Evolutionary conservation across 225 moss, liverwort and hornwort genomes (phyloP), one percentile per base, ranked within the genome.

Genomic region (Rhytidiadelphus loreus): DNA sequence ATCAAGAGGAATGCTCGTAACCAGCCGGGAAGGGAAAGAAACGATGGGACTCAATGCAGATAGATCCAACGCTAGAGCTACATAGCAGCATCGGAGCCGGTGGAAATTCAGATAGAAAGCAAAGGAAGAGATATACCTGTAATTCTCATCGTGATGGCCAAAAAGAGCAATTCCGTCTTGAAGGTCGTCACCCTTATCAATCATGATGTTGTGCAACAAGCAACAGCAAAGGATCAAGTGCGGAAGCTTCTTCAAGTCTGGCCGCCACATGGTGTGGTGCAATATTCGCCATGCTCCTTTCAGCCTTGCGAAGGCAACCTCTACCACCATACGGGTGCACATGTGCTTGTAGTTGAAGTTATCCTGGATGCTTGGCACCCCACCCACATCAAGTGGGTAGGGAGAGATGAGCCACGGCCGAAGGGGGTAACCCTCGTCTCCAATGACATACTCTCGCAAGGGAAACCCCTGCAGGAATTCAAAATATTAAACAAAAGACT

Each of bases 371-470:
- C 85, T 88, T 77, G 87, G 92, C 65, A 93, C 89, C 22, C 88
- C 86, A 46, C 91, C 77, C 83, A 91, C 94, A 33, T 91, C 94
- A 32, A 89, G 79, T 16, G 96, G 88, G 86, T 98, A 98, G 37
- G 96, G 98, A 72, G 96, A 96, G 85, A 95, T 92, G 6, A 98
- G 95, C 96, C 96, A 98, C 20, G 98, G 96, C 12, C 96, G 89
- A 43, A 98, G 88, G 19, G 96, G 98, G 88, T 96, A 98, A 9
- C 93, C 98, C 80, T 95, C 94, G 81, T 96, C 96, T 65, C 98
- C 98, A 73, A 98, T 92, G n/a, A 98, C 92, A 76, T 95, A 95
- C 87, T 98, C 98, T 83, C 96, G 93, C 83, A 96, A 90, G 32
- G 94, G 89, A 87, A 90, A 83, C 11, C 96, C 96, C 88, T 96